phyloP scores from a whole-genome alignment of 352 stramenopile species.

The Phytophthora colocasiae region DNA sequence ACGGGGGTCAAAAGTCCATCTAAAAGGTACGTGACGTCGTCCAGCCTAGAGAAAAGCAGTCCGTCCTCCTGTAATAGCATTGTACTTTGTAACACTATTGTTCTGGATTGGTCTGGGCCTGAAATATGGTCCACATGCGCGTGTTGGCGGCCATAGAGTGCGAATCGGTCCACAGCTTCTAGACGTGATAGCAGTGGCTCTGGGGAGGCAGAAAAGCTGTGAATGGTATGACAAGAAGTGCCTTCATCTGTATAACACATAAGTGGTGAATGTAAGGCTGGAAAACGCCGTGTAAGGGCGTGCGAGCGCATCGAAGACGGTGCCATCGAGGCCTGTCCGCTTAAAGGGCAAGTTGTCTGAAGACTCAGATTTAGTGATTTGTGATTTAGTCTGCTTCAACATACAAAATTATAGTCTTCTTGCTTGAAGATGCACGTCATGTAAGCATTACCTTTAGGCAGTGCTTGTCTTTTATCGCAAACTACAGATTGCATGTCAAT shows the following conservation, averaged over 20 bases:
- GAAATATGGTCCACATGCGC: slow-evolving; percentile 41
- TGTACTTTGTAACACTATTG: slow-evolving; percentile 47
- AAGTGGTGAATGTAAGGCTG: neutral
- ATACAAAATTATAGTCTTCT: too few species aligned
- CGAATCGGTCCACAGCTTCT: slow-evolving; percentile 45
- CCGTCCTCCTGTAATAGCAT: slow-evolving; percentile 71
- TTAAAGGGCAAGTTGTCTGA: neutral
- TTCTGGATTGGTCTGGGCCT: slow-evolving; percentile 9
- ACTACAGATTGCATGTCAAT: slow-evolving; percentile 15
- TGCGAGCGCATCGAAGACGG: slow-evolving; percentile 14
- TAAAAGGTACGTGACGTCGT: slow-evolving; percentile 69
- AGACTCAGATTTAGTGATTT: too few species aligned
- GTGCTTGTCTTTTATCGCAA: slow-evolving; percentile 11
- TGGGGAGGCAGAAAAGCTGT: neutral
- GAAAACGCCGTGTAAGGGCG: neutral
- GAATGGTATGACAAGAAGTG: neutral
- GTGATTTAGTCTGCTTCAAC: too few species aligned
- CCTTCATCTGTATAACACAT: slow-evolving; percentile 2
- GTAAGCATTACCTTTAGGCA: too few species aligned
- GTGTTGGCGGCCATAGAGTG: slow-evolving; percentile 58
- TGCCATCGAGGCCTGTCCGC: slow-evolving; percentile 18
- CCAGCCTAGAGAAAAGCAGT: slow-evolving; percentile 50
- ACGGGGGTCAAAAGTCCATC: slow-evolving; percentile 48
- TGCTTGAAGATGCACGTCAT: too few species aligned
- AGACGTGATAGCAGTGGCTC: slow-evolving; percentile 21